These are phyloP conservation scores for Colletotrichum phormii DNA, from an alignment of 2,329 filamentous ascomycete species.

Conservation along the genomic window DNA sequence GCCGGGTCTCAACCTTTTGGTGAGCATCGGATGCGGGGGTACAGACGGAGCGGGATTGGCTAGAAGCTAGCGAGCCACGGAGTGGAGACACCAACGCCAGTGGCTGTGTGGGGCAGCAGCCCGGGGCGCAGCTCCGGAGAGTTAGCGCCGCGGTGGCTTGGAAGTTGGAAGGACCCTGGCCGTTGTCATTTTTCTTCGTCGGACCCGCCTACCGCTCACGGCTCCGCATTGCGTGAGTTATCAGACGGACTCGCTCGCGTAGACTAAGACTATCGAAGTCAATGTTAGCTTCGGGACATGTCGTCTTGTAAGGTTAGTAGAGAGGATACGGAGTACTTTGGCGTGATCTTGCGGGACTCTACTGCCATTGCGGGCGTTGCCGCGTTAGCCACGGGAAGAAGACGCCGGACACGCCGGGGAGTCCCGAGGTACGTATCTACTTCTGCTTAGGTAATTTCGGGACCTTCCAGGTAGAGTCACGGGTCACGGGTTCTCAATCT, in stretches of 20 bases:
- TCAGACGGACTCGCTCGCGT: background rate
- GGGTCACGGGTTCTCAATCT: no score
- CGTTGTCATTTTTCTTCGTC: background rate
- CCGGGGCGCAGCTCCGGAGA: background rate
- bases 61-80: background rate
- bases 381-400: background rate
- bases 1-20: background rate
- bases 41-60: background rate
- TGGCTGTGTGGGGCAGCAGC: background rate
- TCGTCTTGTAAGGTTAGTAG: background rate
- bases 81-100: background rate
- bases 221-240: background rate
- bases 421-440: background rate
- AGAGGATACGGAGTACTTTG: background rate
- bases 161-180: background rate
- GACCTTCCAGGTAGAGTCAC: no score
- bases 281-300: background rate
- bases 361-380: background rate
- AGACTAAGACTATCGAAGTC: background rate
- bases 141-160: background rate
- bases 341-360: background rate
- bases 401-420: background rate
- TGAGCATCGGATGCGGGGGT: background rate
- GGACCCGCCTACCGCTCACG: background rate
- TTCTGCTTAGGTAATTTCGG: background rate